phyloP scores from a whole-genome alignment of 2,329 filamentous ascomycete genomes.

The Neonectria faginata region DNA sequence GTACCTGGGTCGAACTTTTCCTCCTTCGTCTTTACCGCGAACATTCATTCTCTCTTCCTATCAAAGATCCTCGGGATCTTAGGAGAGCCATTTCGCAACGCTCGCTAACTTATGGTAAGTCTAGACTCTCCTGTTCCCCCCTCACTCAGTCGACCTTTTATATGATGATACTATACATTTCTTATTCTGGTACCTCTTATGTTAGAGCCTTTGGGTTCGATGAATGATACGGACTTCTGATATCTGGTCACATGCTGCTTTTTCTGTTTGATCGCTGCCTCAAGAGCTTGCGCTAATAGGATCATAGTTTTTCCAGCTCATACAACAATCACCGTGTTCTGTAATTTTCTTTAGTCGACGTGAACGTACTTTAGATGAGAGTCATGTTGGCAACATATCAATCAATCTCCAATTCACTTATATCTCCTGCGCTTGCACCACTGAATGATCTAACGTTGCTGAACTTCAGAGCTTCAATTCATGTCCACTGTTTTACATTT shows the following conservation, averaged over 20 bases:
- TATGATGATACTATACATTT: conserved; percentile 80
- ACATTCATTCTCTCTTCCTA: conserved; percentile 9
- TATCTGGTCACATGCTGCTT: conserved; percentile 34
- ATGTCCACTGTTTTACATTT: conserved; percentile 48
- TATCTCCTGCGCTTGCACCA: conserved; percentile 23
- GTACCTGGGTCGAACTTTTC: not conserved
- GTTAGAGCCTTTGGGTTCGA: conserved; percentile 77
- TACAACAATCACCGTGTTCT: not conserved
- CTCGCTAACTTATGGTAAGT: conserved; percentile 50
- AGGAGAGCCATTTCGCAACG: not conserved
- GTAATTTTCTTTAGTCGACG: not conserved
- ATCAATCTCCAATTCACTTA: conserved; percentile 15
- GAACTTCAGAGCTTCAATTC: conserved; percentile 31
- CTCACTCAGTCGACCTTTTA: conserved; percentile 42
- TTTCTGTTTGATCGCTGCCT: conserved; percentile 22
- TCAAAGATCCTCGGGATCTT: conserved; percentile 9
- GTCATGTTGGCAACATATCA: not conserved
- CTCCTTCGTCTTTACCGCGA: not conserved
- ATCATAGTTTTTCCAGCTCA: conserved; percentile 17
- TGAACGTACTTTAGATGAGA: not conserved
- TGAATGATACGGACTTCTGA: conserved; percentile 94
- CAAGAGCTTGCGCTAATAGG: conserved; percentile 36
- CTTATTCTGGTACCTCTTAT: conserved; percentile 97
- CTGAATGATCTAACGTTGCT: conserved; percentile 16
- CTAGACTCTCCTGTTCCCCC: conserved; percentile 10